Evolutionary conservation across 257 asterid genomes (phyloP), one percentile per base, ranked within the genome.

Genomic region (Solanum gandarillasii): DNA sequence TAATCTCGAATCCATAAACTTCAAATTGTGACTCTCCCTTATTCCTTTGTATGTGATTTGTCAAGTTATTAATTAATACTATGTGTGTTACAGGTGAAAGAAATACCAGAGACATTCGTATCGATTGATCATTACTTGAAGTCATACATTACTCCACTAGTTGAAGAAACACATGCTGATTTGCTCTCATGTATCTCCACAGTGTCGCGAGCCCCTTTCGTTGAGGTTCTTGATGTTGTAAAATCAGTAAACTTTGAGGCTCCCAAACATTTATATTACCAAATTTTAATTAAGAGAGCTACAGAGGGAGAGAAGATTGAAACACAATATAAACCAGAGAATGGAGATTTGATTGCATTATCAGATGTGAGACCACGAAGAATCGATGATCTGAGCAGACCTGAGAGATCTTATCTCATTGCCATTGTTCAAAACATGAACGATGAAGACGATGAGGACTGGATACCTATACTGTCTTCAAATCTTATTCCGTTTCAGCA

Each of bases 131-230:
- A 90, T 12, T 93, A 92, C 89, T 68, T 90, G 52, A 65, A 35
- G 41, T 91, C 95, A 62, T 93, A 90, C 46, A 43, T 87, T 13
- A 21, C 25, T 41, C 95, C 93, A 8, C 93, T 93, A 3, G n/a
- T 92, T 29, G 95, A 92, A 84, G 96, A 94, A 89, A 92, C 92
- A 2, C 95, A 72, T 21, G 95, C 96, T 20, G 95, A 92, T 88
- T 86, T 94, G 39, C 91, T 76, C 83, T 92, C 96, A 25, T 87
- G 43, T 4, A 0, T 94, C 32, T 58, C 34, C 27, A 68, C 89
- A 4, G 11, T 92, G 60, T 46, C 18, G 3, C 73, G 72, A 9
- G 90, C 95, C 1, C 94, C 94, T 5, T 12, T 36, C 1, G 9
- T 88, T 21, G 87, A 87, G 58, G 83, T 92, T 7, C 4, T 68